Conservation (phyloP, 176 grass and related monocot genomes). For the Hordeum marinum region DNA sequence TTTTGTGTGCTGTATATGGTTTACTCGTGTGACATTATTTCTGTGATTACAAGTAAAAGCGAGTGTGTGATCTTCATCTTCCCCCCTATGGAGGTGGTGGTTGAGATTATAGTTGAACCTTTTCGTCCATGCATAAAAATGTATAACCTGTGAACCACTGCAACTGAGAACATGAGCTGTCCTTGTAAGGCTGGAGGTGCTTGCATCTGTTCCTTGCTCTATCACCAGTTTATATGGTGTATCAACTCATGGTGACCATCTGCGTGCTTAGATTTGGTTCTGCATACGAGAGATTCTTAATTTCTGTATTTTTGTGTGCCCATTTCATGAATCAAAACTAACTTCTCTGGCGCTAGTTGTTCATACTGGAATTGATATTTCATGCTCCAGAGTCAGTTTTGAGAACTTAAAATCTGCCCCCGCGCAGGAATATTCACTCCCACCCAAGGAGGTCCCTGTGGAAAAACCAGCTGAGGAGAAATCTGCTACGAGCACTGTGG, state of each 20-base stretch:
- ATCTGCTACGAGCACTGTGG: constrained; percentile 8
- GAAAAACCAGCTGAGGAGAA: constrained; percentile 14
- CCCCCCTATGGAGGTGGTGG: not conserved
- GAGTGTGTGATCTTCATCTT: not conserved
- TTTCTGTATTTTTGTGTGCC: not conserved
- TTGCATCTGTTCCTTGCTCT: not conserved
- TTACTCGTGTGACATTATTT: not conserved
- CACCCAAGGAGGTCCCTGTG: constrained; percentile 11
- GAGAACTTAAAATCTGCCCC: constrained; percentile 1
- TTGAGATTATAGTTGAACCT: not conserved
- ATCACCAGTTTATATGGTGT: not conserved
- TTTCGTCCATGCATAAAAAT: not conserved
- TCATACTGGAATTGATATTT: not conserved
- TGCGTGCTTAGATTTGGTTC: not conserved
- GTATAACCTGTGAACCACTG: not conserved
- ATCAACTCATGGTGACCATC: not conserved
- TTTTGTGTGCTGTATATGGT: not conserved
- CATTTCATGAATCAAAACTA: not conserved
- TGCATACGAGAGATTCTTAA: not conserved
- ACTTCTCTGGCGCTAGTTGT: constrained; percentile 15
- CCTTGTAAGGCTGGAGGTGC: not conserved
- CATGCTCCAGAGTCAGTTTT: not conserved
- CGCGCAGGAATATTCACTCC: constrained; percentile 54
- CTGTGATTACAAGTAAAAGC: not conserved
- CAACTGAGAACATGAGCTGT: not conserved